Evolutionary conservation across 805 yeast species (phyloP), one percentile per base, ranked within the genome.

Genomic region (Kuraishia floccosa): DNA sequence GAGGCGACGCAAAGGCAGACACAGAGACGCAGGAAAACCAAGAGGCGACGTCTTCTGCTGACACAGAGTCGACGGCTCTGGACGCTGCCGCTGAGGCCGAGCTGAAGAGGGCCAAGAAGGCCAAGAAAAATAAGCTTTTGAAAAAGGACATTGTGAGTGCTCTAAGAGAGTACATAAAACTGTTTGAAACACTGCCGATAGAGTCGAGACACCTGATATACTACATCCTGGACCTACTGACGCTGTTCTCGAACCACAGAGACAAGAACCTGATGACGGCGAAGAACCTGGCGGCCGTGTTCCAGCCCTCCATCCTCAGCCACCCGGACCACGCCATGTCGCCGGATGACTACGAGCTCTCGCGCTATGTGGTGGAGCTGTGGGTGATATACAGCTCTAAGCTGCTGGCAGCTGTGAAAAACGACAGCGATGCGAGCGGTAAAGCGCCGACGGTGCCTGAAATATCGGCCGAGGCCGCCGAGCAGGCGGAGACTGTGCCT

Each of bases 231-330:
- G 98, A 91, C 52, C 60, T 91, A 40, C 62, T 91, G 35, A 79
- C 94, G 10, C 70, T 86, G 58, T 93, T 91, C 45, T 80, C 86
- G 26, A 72, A 79, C 36, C 77, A 81, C 45, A 68, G 93, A 11
- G 71, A 69, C 30, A 72, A 72, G 36, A 91, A 87, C 50, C 61
- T 84, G 39, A 91, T 91, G 99, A 76, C 96, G 2, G 83, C 94
- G 1, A 72, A 85, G 43, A 91, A 91, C 50, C 60, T 91, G 39
- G 94, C 97, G 1, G 95, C 97, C 2, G 83, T 91, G 35, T 91
- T 91, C 59, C 98, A 91, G 57, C 97, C 98, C 3, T 82, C 95
- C n/a, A 75, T 91, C 12, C 61, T 91, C 32, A 81, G 94, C 7
- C 97, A 89, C 52, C 94, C 96, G 4, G 70, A 68, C 40, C 96